These are phyloP conservation scores for Calonectria pseudoturangicola DNA, from an alignment of 2,329 filamentous ascomycete species.

Conservation along the genomic window DNA sequence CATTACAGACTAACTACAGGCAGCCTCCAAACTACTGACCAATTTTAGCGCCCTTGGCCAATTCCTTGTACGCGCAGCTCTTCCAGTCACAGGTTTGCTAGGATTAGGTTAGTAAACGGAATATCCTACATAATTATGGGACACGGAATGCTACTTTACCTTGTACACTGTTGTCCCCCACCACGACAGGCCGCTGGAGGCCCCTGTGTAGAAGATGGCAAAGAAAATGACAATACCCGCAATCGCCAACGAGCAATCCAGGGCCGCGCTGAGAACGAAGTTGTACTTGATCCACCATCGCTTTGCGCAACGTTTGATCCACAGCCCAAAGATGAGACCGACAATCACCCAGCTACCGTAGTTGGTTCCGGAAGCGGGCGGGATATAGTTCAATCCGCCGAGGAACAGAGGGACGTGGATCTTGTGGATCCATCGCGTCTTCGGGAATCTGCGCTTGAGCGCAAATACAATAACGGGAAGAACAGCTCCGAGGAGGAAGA, in stretches of 20 bases:
- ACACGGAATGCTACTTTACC: slow-evolving; percentile 12
- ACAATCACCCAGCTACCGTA: slow-evolving; percentile 58
- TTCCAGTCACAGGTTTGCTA: slow-evolving; percentile 50
- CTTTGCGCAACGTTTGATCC: slow-evolving; percentile 50
- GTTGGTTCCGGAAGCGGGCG: slow-evolving; percentile 58
- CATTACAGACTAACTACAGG: neutral
- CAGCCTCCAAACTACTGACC: neutral
- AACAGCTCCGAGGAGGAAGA: slow-evolving; percentile 71
- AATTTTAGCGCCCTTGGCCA: slow-evolving; percentile 18
- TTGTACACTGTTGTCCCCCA: slow-evolving; percentile 55
- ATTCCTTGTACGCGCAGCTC: slow-evolving; percentile 45
- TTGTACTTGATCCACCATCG: slow-evolving; percentile 58
- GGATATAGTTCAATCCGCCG: slow-evolving; percentile 58
- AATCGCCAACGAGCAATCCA: slow-evolving; percentile 58
- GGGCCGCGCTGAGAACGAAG: slow-evolving; percentile 57
- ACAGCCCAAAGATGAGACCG: slow-evolving; percentile 55
- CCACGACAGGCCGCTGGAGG: slow-evolving; percentile 53
- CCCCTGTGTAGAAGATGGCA: slow-evolving; percentile 57
- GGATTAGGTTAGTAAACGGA: slow-evolving; percentile 1
- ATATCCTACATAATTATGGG: neutral
- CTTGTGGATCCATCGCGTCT: slow-evolving; percentile 52
- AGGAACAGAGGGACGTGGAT: slow-evolving; percentile 57
- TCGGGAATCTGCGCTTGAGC: slow-evolving; percentile 50
- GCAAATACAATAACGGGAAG: slow-evolving; percentile 69
- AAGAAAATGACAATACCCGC: slow-evolving; percentile 60